Base-by-base conservation (phyloP, 805 yeast genomes). In the Metschnikowia matae region DNA sequence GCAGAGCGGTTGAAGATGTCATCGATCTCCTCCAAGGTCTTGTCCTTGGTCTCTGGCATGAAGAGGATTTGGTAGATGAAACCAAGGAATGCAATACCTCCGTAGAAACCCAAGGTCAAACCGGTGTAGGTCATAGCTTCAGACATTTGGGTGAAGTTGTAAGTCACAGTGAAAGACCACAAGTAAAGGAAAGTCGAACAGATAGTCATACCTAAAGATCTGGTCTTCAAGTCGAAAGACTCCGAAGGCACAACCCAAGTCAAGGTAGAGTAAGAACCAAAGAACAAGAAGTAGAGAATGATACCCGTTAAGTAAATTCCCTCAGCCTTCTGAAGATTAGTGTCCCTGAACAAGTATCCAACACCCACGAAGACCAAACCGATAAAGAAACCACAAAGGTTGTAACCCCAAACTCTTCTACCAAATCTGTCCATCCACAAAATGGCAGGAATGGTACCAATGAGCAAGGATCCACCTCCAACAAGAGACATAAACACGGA, bases 241-340 rank as follows among this genome's bases (percentile, higher is more conserved):
- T 83, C 89, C 3, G 88, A 75, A 2, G 87, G 87, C 50, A 81
- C 65, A 33, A 83, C 87, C 85, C 86, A 84, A 1, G 88, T 82
- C 60, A 83, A 73, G 53, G 83, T 78, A 15, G 87, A 80, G 59
- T 83, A 83, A 7, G 84, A 73, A 49, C 87, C 89, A 51, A 83
- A 83, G 74, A 82, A 82, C 48, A 76, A 78, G 82, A 80, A 80
- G 68, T 83, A 83, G 18, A 83, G 62, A 48, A 83, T 80, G 56
- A 83, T 70, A 55, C 88, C 88, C 0, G 85, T 73, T 50, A 83
- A 65, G 64, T 82, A 82, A 15, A 80, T 74, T 48, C 86, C 89
- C 55, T 78, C 77, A 1, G 83, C 81, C 21, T 80, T 80, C 0
- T 73, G 61, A 17, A 65, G 49, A 45, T 79, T 61, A 17, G 74